Percentiles rank a stretch among this genome's conserved stretches.
phyloP scores from a whole-genome alignment of 768 basidiomycete genomes.

The Lentinula lateritia region DNA sequence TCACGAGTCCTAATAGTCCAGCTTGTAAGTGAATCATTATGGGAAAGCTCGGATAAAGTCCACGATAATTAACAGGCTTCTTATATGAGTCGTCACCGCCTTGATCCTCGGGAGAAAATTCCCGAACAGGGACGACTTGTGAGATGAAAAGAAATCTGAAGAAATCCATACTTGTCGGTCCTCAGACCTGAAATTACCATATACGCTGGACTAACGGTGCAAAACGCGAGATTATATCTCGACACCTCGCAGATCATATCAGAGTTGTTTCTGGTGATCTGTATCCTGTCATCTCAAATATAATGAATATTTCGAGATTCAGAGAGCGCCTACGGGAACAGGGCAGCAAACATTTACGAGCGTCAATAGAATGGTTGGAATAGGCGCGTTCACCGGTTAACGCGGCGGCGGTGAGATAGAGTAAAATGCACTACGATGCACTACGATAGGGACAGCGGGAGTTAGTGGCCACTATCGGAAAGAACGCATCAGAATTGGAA shows the following conservation, averaged over 20 bases:
- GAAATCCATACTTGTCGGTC: background rate
- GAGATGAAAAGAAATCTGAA: background rate
- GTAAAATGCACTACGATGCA: background rate
- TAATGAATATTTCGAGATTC: background rate
- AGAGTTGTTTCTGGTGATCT: background rate
- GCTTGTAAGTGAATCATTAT: conserved; percentile 5
- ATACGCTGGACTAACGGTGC: background rate
- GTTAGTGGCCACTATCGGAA: background rate
- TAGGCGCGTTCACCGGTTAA: background rate
- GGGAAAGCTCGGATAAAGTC: background rate
- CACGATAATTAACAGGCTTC: background rate
- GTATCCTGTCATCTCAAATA: background rate
- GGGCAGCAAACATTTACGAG: background rate
- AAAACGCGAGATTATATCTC: background rate
- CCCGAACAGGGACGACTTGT: background rate
- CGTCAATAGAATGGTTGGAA: background rate
- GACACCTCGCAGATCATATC: background rate
- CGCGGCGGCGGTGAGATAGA: background rate
- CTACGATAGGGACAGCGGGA: conserved; percentile 1
- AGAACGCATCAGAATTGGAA: conserved; percentile 1
- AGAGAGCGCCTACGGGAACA: background rate
- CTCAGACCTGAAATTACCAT: background rate
- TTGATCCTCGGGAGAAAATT: background rate
- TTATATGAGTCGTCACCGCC: conserved; percentile 2
- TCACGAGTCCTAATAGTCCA: conserved; percentile 1